Base-by-base conservation (phyloP, 2,329 filamentous ascomycete species). In the Colletotrichum aenigma region DNA sequence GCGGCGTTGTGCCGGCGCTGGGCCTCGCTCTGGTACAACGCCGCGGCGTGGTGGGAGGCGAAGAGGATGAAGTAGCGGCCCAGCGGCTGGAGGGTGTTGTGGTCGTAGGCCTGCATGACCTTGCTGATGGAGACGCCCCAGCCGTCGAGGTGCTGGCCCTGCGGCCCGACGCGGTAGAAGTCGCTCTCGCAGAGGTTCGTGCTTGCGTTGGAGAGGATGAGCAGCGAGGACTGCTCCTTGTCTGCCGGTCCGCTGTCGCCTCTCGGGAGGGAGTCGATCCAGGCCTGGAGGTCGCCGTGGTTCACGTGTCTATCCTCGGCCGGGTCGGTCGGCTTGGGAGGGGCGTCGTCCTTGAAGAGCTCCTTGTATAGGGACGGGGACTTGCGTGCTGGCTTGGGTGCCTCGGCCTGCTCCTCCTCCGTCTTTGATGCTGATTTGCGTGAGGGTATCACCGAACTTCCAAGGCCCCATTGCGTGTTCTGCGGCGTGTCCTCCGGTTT, bases 41-140 rank as follows among this genome's bases (percentile, higher is more conserved):
- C 82, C 1, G 94, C 94, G 15, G 92, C 90, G n/a, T 87, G 84
- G 21, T 85, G 81, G 26, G 87, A 89, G 76, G 89, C 87, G 86
- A 96, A 96, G 70, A 94, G 87, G 71, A 96, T 85, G 83, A 91
- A 93, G 85, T 96, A 96, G 79, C 89, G 89, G 74, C 91, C 92
- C 2, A 90, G 83, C 6, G 92, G 90, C 73, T 91, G 90, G 66
- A 95, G 88, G 12, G 93, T 94, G 71, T 87, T 82, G 6, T 90
- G 88, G 80, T 94, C 88, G 76, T 93, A 92, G 61, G 89, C 90
- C 76, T 94, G 94, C 28, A 94, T 89, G 52, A 94, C 89, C 79
- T 91, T 90, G 52, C 87, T 84, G 73, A 95, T 91, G 32, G 91
- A 91, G 71, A 87, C 88, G 12, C 90, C 87, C 94, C 94, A 96